These are phyloP conservation scores for Eucommia ulmoides DNA, from an alignment of 257 asterid genomes.

Conservation along the genomic window DNA sequence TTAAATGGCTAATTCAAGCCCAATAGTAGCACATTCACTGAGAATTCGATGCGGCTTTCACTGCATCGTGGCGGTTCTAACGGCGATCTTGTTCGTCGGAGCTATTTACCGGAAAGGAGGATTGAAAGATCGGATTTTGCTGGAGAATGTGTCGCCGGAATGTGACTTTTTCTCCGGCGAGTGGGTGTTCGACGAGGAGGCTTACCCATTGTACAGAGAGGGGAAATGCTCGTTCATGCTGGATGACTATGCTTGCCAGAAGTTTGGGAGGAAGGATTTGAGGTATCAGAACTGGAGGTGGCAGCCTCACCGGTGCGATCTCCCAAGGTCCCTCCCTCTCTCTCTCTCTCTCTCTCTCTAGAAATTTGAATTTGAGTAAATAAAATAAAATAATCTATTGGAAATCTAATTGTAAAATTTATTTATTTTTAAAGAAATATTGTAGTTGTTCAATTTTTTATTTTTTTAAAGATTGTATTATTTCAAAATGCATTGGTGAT, in stretches of 20 bases:
- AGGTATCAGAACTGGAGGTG: constrained; percentile 34
- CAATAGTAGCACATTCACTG: too few species aligned
- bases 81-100: not conserved
- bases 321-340: constrained; percentile 26
- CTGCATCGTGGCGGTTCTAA: constrained; percentile 6
- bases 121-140: too few species aligned
- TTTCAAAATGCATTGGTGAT: too few species aligned
- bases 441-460: too few species aligned
- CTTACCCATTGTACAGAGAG: constrained; percentile 28
- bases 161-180: constrained; percentile 27
- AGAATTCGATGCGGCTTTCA: constrained; percentile 1
- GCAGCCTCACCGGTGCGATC: constrained; percentile 43
- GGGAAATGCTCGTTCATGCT: constrained; percentile 22
- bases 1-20: too few species aligned
- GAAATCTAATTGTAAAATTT: too few species aligned
- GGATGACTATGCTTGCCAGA: constrained; percentile 21
- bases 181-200: constrained; percentile 24
- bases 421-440: too few species aligned
- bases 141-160: too few species aligned
- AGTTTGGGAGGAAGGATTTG: constrained; percentile 25
- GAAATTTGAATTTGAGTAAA: too few species aligned
- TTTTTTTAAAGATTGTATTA: too few species aligned
- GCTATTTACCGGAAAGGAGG: too few species aligned
- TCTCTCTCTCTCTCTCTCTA: not conserved
- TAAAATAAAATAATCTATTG: too few species aligned